Conservation (phyloP, 2,329 filamentous ascomycete species). For the Peltaster fructicola region DNA sequence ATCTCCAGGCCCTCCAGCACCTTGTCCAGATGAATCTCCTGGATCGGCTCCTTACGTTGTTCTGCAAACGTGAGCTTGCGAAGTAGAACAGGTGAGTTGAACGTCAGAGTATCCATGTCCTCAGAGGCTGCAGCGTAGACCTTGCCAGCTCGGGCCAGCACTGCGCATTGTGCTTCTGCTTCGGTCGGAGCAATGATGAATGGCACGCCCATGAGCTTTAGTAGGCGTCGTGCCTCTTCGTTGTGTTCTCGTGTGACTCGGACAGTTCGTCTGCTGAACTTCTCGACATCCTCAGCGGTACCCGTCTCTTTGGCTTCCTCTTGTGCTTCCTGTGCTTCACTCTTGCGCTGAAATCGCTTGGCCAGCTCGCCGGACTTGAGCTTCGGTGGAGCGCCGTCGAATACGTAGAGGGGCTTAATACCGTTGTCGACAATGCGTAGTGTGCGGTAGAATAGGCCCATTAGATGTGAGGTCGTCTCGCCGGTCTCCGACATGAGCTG, state of each 20-base stretch:
- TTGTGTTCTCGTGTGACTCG: slow-evolving; percentile 95
- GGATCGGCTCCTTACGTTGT: slow-evolving; percentile 92
- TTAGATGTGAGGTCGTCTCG: slow-evolving; percentile 92
- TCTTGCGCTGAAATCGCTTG: slow-evolving; percentile 88
- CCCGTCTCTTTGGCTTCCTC: slow-evolving; percentile 96
- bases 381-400: slow-evolving; percentile 90
- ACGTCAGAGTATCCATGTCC: slow-evolving; percentile 98
- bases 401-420: slow-evolving; percentile 96
- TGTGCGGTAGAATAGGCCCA: slow-evolving; percentile 99
- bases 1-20: slow-evolving; percentile 76
- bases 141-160: slow-evolving; percentile 74
- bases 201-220: slow-evolving; percentile 91
- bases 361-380: slow-evolving; percentile 94
- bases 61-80: slow-evolving; percentile 93
- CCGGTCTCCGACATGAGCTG: slow-evolving; percentile 89
- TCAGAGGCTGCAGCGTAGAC: slow-evolving; percentile 94
- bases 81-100: slow-evolving; percentile 77
- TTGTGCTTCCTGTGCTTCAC: slow-evolving; percentile 72
- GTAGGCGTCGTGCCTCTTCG: slow-evolving; percentile 72
- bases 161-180: slow-evolving; percentile 91
- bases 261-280: slow-evolving; percentile 85
- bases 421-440: slow-evolving; percentile 96
- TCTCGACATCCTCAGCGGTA: slow-evolving; percentile 93
- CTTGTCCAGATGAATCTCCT: slow-evolving; percentile 78
- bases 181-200: slow-evolving; percentile 93